Percentiles rank a stretch among this genome's conserved stretches.
Conservation (phyloP, 2,329 filamentous ascomycete species). For the Aquanectria penicillioides region DNA sequence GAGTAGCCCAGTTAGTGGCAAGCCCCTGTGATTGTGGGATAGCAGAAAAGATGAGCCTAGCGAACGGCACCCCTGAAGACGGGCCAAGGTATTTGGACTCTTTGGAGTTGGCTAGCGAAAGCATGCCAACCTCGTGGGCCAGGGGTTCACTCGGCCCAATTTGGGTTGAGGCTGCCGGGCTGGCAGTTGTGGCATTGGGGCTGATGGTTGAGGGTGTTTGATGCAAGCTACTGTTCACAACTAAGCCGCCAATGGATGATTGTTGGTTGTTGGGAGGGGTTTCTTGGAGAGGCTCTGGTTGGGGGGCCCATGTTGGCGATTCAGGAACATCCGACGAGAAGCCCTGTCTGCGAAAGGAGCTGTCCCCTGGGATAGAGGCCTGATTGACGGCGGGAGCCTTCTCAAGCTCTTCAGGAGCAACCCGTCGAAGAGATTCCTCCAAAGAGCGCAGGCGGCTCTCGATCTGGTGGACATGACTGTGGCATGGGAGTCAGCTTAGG, state of each 20-base stretch:
- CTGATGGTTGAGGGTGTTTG: neutral
- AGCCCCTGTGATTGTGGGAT: conserved; percentile 28
- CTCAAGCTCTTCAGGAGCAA: conserved; percentile 22
- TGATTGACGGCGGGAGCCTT: conserved; percentile 9
- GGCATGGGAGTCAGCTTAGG: neutral
- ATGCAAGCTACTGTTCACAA: neutral
- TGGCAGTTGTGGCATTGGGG: neutral
- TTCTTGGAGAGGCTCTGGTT: too few species aligned
- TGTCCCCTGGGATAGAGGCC: neutral
- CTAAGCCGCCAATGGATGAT: too few species aligned
- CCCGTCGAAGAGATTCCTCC: conserved; percentile 16
- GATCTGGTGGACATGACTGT: conserved; percentile 18
- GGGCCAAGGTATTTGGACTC: conserved; percentile 29
- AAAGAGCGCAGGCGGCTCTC: conserved; percentile 21
- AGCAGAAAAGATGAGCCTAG: conserved; percentile 25
- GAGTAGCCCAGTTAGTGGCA: conserved; percentile 17
- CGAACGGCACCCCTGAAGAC: conserved; percentile 27
- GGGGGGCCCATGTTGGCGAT: conserved; percentile 2
- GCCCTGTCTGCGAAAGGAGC: too few species aligned
- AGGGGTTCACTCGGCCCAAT: conserved; percentile 22
- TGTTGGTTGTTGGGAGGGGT: too few species aligned
- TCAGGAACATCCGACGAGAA: too few species aligned
- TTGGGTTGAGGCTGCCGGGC: conserved; percentile 17
- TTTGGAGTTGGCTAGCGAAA: conserved; percentile 27
- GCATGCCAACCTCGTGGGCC: conserved; percentile 25